Evolutionary conservation across 371 early-diverging fungal genomes (phyloP), one percentile per base, ranked within the genome.

Genomic region (Chytridium lagenaria): DNA sequence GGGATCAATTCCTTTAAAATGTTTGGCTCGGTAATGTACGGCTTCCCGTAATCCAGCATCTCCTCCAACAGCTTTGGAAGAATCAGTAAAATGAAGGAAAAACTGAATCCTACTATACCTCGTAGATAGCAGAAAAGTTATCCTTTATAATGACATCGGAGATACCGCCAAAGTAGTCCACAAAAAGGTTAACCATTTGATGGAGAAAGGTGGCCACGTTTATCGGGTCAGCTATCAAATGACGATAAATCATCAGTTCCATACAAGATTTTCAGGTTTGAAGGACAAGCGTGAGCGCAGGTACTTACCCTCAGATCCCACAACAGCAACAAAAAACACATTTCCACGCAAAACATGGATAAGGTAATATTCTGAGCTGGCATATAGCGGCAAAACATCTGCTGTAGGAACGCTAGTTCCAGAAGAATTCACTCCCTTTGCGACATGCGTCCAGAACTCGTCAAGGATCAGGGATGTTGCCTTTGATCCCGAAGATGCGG

Each of bases 81-180:
- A 22, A 2, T 28, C 36, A 39, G 55, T 15, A 52, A n/a, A 22
- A 5, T 15, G 5, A 10, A 26, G 5, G 26, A 52, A 26, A 26
- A 52, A 12, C 12, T 5, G 22, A 55, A 38, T 52, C 30, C 59
- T 37, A 5, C 49, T 65, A 33, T 82, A 90, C 90, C 86, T 95
- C 93, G 76, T 94, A 94, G 1, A 95, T 92, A 2, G 92, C 92
- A n/a, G 92, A 91, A 89, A 95, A 95, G 81, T 95, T 93, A 71
- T 97, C 96, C 80, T 94, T 92, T 50, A 97, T 89, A 34, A 89
- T 89, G 28, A 84, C 72, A 77, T 94, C 96, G 1, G 92, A 90
- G 26, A 95, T 84, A 33, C 88, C 88, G 19, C 92, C 91, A 72
- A 95, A 89, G 78, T 97, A 97, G 69, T 93, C 92, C 0, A 84